Conservation (phyloP, 2,329 filamentous ascomycete genomes). For the Claviceps fusiformis region DNA sequence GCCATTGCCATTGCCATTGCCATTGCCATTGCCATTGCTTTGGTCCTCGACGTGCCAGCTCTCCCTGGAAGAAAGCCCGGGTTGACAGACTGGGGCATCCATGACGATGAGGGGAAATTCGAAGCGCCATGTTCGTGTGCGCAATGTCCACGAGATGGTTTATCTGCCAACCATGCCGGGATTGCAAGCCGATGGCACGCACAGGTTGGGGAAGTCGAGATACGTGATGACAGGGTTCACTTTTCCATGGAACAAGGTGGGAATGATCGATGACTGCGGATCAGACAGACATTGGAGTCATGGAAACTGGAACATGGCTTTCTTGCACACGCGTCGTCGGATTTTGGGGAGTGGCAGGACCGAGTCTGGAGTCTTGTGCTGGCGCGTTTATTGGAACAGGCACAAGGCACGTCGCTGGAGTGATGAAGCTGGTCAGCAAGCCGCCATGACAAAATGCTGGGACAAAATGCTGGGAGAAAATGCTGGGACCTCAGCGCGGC, state of each 20-base stretch:
- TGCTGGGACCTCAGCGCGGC: neutral
- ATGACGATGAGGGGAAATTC: neutral
- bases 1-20: neutral
- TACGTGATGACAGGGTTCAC: no score
- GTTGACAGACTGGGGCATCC: neutral
- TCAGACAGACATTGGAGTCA: neutral
- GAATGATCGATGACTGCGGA: no score
- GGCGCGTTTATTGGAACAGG: no score
- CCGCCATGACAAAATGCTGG: no score
- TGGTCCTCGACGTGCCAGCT: neutral
- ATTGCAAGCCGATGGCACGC: no score
- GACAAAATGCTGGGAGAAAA: no score
- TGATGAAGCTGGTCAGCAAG: no score
- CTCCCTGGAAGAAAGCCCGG: neutral
- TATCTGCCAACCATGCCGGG: no score
- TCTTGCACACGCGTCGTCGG: no score
- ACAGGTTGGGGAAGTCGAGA: no score
- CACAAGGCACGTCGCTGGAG: no score
- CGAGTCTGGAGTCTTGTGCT: neutral
- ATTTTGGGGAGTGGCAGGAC: neutral
- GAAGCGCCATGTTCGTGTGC: neutral
- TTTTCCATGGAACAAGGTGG: no score
- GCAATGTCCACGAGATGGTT: neutral
- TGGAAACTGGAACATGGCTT: neutral
- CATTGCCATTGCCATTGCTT: neutral